phyloP scores from a whole-genome alignment of 495 filamentous ascomycete species.

The Friedmanniomyces simplex region DNA sequence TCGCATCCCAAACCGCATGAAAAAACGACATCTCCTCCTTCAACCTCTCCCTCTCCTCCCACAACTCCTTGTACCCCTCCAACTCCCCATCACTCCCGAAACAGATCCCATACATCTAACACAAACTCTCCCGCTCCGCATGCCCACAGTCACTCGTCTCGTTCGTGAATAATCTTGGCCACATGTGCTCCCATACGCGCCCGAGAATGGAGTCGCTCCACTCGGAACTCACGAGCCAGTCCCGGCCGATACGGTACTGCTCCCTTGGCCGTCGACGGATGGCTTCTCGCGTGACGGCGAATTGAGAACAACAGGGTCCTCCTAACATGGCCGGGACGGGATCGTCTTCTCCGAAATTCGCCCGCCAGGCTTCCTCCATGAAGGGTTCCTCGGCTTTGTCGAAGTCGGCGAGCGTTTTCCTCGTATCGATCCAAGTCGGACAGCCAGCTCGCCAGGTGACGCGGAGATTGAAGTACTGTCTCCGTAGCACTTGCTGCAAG shows the following conservation, averaged over 20 bases:
- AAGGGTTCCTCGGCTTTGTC: slow-evolving; percentile 4
- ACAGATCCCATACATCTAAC: slow-evolving; percentile 5
- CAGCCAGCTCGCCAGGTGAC: slow-evolving; percentile 1
- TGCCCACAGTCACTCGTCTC: background rate
- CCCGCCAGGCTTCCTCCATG: background rate
- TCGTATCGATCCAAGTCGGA: slow-evolving; percentile 5
- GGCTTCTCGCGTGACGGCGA: background rate
- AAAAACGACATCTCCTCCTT: background rate
- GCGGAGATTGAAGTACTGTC: slow-evolving; percentile 4
- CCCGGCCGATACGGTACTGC: background rate
- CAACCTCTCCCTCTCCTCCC: background rate
- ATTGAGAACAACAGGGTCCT: slow-evolving; percentile 5
- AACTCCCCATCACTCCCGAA: background rate
- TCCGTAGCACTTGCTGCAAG: background rate
- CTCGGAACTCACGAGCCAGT: background rate
- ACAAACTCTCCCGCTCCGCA: background rate
- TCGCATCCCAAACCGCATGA: background rate
- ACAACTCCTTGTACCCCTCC: slow-evolving; percentile 4
- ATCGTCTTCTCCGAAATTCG: background rate
- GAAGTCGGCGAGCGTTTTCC: background rate
- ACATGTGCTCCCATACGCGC: slow-evolving; percentile 6
- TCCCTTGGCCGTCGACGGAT: background rate
- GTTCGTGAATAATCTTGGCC: background rate
- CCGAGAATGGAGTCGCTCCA: background rate
- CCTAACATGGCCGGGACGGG: background rate